phyloP scores from a whole-genome alignment of 768 basidiomycete genomes.

The Suillus subluteus region DNA sequence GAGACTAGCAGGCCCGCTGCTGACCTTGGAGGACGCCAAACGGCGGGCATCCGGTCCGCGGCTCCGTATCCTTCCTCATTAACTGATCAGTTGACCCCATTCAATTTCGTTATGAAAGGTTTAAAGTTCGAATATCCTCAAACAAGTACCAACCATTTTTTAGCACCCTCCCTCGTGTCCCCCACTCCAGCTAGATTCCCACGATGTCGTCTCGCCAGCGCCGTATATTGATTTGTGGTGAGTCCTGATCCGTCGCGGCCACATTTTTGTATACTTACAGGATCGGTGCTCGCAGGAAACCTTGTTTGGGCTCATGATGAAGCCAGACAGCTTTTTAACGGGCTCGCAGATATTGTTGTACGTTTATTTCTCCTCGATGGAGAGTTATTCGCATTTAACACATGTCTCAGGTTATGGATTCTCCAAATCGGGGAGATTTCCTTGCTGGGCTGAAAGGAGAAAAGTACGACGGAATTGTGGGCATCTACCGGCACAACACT shows the following conservation, averaged over 20 bases:
- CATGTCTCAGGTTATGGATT: constrained; percentile 53
- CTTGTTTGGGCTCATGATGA: constrained; percentile 86
- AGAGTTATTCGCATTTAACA: background rate
- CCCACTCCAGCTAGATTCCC: background rate
- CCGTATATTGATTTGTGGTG: constrained; percentile 40
- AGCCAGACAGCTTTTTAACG: constrained; percentile 60
- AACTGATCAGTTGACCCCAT: constrained; percentile 1
- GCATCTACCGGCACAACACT: constrained; percentile 78
- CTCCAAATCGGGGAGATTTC: constrained; percentile 68
- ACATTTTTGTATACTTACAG: constrained; percentile 1
- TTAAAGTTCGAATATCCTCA: constrained; percentile 1
- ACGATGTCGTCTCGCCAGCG: constrained; percentile 23
- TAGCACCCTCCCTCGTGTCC: background rate
- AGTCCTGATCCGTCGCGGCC: constrained; percentile 12
- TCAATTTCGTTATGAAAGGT: background rate
- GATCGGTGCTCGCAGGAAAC: constrained; percentile 45
- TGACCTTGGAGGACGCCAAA: background rate
- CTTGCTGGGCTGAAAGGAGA: constrained; percentile 65
- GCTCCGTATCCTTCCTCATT: background rate
- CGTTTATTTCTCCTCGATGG: constrained; percentile 35
- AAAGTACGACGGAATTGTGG: constrained; percentile 74
- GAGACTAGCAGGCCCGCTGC: background rate
- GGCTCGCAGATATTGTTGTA: constrained; percentile 78
- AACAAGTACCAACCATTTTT: background rate
- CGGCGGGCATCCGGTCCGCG: background rate